These are phyloP conservation scores for Hypoxylon fuscum DNA, from an alignment of 495 filamentous ascomycete species.

Conservation along the genomic window DNA sequence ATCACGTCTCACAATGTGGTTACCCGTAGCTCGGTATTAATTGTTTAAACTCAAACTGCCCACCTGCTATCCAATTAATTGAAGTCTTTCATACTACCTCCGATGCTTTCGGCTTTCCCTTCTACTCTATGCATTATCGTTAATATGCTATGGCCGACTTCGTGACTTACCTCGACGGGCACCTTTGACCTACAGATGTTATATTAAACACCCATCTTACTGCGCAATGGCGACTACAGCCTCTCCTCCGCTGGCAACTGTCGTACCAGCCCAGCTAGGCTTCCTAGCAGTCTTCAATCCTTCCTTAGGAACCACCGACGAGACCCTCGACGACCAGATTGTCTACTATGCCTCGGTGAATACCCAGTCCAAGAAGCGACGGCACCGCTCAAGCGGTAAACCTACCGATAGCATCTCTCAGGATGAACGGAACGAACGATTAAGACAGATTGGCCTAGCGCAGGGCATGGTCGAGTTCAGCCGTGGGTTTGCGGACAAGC, in stretches of 20 bases:
- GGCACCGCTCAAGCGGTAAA: conserved; percentile 49
- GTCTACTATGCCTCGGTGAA: conserved; percentile 86
- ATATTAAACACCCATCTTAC: conserved; percentile 8
- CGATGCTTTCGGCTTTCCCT: no score
- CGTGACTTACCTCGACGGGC: conserved; percentile 30
- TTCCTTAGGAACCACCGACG: conserved; percentile 83
- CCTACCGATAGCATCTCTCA: conserved; percentile 53
- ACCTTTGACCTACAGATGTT: conserved; percentile 23
- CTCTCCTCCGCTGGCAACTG: conserved; percentile 30
- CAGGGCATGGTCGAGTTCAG: conserved; percentile 97
- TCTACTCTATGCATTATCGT: conserved; percentile 1
- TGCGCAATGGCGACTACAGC: conserved; percentile 25
- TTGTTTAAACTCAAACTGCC: no score
- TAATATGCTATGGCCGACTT: conserved; percentile 29
- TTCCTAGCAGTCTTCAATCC: conserved; percentile 96
- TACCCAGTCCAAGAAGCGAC: conserved; percentile 48
- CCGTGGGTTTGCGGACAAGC: conserved; percentile 80
- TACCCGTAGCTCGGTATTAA: no score
- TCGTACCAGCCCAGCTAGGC: conserved; percentile 82
- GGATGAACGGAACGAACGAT: conserved; percentile 78
- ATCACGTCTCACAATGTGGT: no score
- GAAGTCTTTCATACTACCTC: no score
- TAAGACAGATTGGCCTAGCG: conserved; percentile 94
- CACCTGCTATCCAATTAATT: no score
- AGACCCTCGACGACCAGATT: conserved; percentile 88